Percentiles rank a stretch among this genome's conserved stretches.
These are phyloP conservation scores for Hortiboletus flavorubellus DNA, from an alignment of 768 basidiomycete species.

Conservation along the genomic window DNA sequence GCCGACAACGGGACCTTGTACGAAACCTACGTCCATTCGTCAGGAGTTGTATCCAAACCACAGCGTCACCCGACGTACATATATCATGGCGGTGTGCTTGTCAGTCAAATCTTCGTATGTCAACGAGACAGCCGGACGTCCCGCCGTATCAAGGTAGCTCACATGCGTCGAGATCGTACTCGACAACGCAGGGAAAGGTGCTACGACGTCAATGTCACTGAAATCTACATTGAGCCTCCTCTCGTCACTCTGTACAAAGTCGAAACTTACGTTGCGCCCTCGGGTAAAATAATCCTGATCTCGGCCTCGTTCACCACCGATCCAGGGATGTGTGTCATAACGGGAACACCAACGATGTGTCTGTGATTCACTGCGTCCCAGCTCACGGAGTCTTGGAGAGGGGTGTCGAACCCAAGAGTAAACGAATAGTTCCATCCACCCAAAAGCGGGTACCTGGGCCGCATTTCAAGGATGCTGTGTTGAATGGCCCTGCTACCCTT, in stretches of 20 bases:
- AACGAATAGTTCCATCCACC: slow-evolving; percentile 99
- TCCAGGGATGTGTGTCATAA: slow-evolving; percentile 78
- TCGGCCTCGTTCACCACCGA: slow-evolving; percentile 79
- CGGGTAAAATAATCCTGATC: slow-evolving; percentile 80
- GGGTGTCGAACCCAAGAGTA: slow-evolving; percentile 92
- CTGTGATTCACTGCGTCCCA: slow-evolving; percentile 60
- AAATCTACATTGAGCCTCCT: slow-evolving; percentile 9
- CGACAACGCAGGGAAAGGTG: slow-evolving; percentile 74
- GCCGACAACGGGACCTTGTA: slow-evolving; percentile 80
- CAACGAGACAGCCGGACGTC: slow-evolving; percentile 77
- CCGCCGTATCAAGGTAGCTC: slow-evolving; percentile 90
- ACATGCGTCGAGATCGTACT: slow-evolving; percentile 63
- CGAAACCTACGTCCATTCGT: slow-evolving; percentile 57
- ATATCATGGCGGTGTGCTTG: slow-evolving; percentile 75
- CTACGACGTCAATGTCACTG: slow-evolving; percentile 73
- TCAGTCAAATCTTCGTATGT: slow-evolving; percentile 72
- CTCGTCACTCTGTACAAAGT: slow-evolving; percentile 10
- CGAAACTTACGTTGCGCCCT: slow-evolving; percentile 83
- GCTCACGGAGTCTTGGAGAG: slow-evolving; percentile 66
- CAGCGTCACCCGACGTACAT: slow-evolving; percentile 52
- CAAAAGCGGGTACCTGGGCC: slow-evolving; percentile 87
- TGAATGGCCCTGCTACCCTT: slow-evolving; percentile 51
- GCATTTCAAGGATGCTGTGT: slow-evolving; percentile 73
- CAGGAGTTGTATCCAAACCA: slow-evolving; percentile 5
- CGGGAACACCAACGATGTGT: slow-evolving; percentile 78